A percentile compares a stretch with the other conserved stretches of the same genome.
Evolutionary conservation across 2,329 filamentous ascomycete species (phyloP).

Genomic region (Teratosphaeria nubilosa): DNA sequence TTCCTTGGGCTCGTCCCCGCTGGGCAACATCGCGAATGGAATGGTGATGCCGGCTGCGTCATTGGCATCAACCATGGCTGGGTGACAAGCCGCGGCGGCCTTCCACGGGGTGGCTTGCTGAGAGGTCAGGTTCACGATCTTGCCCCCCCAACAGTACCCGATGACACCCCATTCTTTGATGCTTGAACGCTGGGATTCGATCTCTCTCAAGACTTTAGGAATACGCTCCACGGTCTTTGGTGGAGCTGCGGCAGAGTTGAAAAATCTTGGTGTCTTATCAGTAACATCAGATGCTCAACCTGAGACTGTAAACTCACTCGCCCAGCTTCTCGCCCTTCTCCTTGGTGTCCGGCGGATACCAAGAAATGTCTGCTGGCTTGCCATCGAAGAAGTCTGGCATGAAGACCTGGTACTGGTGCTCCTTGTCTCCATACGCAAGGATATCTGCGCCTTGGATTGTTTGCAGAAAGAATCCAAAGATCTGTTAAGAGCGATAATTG

Average conservation of each 20-base stretch:
- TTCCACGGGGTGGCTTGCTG: constrained; percentile 45
- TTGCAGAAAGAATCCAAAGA: constrained; percentile 55
- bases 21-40: constrained; percentile 48
- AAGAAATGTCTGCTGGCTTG: constrained; percentile 52
- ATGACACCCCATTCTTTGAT: constrained; percentile 50
- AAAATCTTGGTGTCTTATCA: constrained; percentile 29
- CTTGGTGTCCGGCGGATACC: constrained; percentile 38
- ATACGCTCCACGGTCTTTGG: constrained; percentile 47
- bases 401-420: constrained; percentile 69
- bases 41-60: constrained; percentile 48
- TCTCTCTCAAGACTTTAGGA: constrained; percentile 44
- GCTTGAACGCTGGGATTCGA: constrained; percentile 36
- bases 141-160: constrained; percentile 47
- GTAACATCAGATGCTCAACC: not conserved
- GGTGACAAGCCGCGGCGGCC: constrained; percentile 46
- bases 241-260: constrained; percentile 47
- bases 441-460: constrained; percentile 56
- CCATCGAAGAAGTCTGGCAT: constrained; percentile 80
- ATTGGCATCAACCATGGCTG: constrained; percentile 50
- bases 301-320: constrained; percentile 47
- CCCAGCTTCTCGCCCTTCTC: constrained; percentile 52
- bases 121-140: constrained; percentile 48
- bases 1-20: constrained; percentile 45
- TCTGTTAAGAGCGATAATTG: constrained; percentile 26
- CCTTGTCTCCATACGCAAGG: constrained; percentile 49